A percentile compares a stretch with the other conserved stretches of the same genome.
Evolutionary conservation across 192 early-diverging fungal genomes (phyloP).

Genomic region (Podila minutissima): DNA sequence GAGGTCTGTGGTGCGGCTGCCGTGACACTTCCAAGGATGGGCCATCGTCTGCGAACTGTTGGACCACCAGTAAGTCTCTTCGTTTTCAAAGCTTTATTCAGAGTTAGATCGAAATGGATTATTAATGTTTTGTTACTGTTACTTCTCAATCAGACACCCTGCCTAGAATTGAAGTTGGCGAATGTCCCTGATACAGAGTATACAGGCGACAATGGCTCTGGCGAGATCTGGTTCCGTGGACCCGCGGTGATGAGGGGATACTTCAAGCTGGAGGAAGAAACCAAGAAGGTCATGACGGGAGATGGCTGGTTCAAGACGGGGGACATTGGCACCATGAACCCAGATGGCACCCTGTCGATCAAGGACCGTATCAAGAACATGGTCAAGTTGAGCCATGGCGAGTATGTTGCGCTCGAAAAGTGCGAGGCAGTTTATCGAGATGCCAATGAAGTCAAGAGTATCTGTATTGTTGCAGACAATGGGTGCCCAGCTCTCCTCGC

Average conservation of each 20-base stretch:
- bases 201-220: constrained; percentile 56
- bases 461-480: constrained; percentile 76
- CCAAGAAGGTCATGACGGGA: constrained; percentile 64
- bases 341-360: constrained; percentile 76
- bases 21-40: constrained; percentile 55
- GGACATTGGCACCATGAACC: constrained; percentile 77
- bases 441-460: constrained; percentile 73
- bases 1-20: constrained; percentile 68
- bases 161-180: constrained; percentile 71
- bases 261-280: constrained; percentile 68
- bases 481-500: constrained; percentile 73
- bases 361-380: constrained; percentile 87
- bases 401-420: constrained; percentile 72
- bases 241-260: constrained; percentile 71
- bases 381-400: constrained; percentile 79
- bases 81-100: no score
- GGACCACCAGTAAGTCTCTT: constrained; percentile 66
- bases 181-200: constrained; percentile 65
- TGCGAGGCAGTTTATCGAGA: constrained; percentile 78
- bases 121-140: background rate
- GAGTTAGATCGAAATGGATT: background rate
- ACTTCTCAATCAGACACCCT: constrained; percentile 30
- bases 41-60: constrained; percentile 56
- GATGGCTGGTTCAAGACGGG: constrained; percentile 83
- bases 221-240: constrained; percentile 77